Conservation (phyloP, 2,329 filamentous ascomycete species). For the Colletotrichum horii region DNA sequence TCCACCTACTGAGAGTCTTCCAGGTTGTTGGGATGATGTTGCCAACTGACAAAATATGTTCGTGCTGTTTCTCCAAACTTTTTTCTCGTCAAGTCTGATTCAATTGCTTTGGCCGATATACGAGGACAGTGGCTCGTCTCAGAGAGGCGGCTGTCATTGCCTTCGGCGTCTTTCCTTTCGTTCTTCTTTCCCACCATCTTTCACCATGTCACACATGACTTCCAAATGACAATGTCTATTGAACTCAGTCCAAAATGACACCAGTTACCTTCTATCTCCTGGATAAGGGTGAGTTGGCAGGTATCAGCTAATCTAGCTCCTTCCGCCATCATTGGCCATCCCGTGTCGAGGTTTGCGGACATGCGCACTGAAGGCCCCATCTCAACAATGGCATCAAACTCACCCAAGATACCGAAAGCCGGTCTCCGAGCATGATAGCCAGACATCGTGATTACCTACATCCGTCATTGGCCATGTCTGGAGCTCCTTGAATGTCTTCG, state of each 20-base stretch:
- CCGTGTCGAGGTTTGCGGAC: neutral
- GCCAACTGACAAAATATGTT: neutral
- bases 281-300: neutral
- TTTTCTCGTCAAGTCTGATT: neutral
- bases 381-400: neutral
- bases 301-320: neutral
- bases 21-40: neutral
- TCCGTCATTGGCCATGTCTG: neutral
- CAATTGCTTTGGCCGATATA: fast-evolving
- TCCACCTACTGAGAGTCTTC: neutral
- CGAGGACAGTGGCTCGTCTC: neutral
- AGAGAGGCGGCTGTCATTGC: neutral
- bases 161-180: neutral
- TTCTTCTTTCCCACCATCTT: neutral
- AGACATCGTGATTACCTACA: neutral
- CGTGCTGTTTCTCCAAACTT: neutral
- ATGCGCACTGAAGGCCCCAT: neutral
- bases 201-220: neutral
- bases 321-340: neutral
- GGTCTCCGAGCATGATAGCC: neutral
- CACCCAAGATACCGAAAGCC: neutral
- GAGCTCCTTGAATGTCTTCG: neutral
- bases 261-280: neutral
- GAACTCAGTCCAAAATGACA: neutral
- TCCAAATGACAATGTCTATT: neutral